Conservation (phyloP, 106 monocot species). For the Gastrodia elata region DNA sequence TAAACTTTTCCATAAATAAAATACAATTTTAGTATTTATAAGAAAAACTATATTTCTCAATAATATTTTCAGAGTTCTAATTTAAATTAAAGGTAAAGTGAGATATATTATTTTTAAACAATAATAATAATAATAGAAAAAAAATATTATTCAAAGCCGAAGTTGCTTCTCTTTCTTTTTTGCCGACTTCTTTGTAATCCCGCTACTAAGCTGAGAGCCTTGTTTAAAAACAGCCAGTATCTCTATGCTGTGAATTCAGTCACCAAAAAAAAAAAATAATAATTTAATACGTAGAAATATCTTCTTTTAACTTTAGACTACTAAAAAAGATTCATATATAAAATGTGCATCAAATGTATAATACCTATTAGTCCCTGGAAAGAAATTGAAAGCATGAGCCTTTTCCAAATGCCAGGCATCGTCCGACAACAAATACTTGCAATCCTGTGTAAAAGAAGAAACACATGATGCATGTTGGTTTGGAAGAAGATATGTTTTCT, state of each 20-base stretch:
- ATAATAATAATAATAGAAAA: no score
- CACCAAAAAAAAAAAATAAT: background rate
- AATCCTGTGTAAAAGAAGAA: constrained; percentile 41
- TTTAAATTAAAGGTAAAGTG: no score
- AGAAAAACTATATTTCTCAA: no score
- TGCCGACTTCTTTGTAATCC: constrained; percentile 51
- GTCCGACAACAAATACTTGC: constrained; percentile 44
- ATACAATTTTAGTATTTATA: no score
- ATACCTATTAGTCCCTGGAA: constrained; percentile 94
- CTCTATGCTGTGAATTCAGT: constrained; percentile 60
- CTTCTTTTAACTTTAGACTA: background rate
- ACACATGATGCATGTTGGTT: background rate
- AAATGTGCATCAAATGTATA: constrained; percentile 2
- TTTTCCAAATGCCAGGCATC: constrained; percentile 89
- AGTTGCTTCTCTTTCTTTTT: constrained; percentile 48
- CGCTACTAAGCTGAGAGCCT: constrained; percentile 32
- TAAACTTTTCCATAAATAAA: no score
- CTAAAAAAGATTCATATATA: background rate
- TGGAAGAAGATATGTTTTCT: no score
- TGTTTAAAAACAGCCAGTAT: constrained; percentile 69
- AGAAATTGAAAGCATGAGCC: constrained; percentile 95
- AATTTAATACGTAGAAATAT: background rate
- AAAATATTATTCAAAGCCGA: no score
- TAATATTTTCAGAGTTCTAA: no score
- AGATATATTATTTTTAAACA: no score